Base-by-base conservation (phyloP, 202 grass and related monocot genomes). In the Musa balbisiana region DNA sequence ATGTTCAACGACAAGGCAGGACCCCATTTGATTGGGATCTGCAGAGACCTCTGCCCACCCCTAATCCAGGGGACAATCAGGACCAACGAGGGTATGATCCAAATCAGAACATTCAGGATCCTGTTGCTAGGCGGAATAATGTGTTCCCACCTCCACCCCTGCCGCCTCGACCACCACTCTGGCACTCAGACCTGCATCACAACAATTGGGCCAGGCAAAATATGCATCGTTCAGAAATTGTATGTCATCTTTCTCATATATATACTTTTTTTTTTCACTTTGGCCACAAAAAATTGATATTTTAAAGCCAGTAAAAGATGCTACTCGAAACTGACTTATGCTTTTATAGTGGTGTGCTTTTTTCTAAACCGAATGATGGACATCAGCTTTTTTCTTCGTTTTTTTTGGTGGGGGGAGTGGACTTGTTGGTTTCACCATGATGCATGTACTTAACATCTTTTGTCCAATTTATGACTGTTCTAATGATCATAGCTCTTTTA, bases 131-230 rank as follows among this genome's bases (percentile, higher is more conserved):
- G 84, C 93, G 90, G 33, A 43, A 43, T 53, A 83, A 85, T 78
- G 82, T 82, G 64, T 90, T 96, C 73, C 93, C 90, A 73, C 86
- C 87, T 10, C 90, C 93, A 11, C 93, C 93, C 82, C 76, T 96
- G 77, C 93, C 90, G 25, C 93, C 90, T 1, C 85, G 90, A 49
- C 93, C 82, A 59, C 90, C 89, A 69, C 76, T 92, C 12, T 91
- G 87, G 87, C 90, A 83, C 74, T 83, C 89, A 78, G 81, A 82
- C 70, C 54, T 88, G 71, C 86, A 82, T 76, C 87, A 87, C 84
- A 88, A 76, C 73, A 92, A 86, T 59, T 96, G 84, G 85, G 74
- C 75, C 74, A 80, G 72, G 54, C 89, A 84, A 82, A 92, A 87
- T 75, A 83, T 91, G 69, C 87, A 80, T 69, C 79, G 80, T 63